Evolutionary conservation across 2,329 filamentous ascomycete species (phyloP), one percentile per base, ranked within the genome.

Genomic region (Exophiala sp.): DNA sequence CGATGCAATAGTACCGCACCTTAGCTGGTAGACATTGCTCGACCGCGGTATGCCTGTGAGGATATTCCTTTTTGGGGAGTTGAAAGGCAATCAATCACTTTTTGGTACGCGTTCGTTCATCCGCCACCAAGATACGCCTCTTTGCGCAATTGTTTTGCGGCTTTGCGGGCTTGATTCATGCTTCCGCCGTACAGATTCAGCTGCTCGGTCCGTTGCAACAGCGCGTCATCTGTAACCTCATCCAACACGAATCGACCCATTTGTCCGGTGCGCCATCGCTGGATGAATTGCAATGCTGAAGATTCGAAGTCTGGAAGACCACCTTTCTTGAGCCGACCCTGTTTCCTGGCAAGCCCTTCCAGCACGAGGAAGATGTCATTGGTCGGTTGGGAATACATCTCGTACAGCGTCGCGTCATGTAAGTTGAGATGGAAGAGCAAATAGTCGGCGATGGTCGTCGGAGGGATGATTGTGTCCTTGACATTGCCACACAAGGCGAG

Each of bases 401-500:
- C 62, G 67, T 95, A 95, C 4, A 83, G 62, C 1, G 59, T 55
- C 0, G 84, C 79, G 58, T 84, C 75, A 50, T 76, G 71, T 30
- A 76, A 70, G 65, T 98, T 98, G 50, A 97, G 74, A 48, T 83
- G 82, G 69, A 81, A 97, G 6, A 98, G 80, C 16, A 97, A 75
- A 66, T 95, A 98, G 65, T 98, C 93, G 27, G 86, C 90, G 9
- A 97, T 70, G 19, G 86, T 86, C 51, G 86, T 79, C 13, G 83
- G 77, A 1, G 84, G 78, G 46, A 98, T 83, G 30, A 97, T 77
- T 0, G 85, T 86, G 65, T 95, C 88, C 66, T 95, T 95, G 47
- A 98, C 88, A 66, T 85, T 87, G 16, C 91, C 88, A 44, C 88
- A 89, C 1, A 97, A 78, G 1, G 90, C 85, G n/a, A 98, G 78